phyloP scores from a whole-genome alignment of 352 stramenopile species.

The Globisporangium camurandrum region DNA sequence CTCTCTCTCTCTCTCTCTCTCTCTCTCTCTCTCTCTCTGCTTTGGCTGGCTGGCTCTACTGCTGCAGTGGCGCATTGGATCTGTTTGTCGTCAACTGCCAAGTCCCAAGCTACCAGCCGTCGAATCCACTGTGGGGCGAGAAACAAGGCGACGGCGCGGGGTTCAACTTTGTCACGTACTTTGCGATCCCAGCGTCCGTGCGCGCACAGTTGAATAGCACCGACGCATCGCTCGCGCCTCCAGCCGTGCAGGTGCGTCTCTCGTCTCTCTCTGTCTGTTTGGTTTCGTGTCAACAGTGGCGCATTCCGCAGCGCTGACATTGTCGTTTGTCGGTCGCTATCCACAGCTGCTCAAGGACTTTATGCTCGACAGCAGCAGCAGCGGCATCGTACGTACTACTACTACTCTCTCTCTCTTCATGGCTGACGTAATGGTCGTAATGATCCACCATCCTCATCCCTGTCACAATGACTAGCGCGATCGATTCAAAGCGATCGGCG shows the following conservation, averaged over 20 bases:
- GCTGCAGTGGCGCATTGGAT: slow-evolving; percentile 30
- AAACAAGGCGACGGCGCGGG: slow-evolving; percentile 61
- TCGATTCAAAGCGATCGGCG: slow-evolving; percentile 75
- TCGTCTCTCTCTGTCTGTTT: not conserved
- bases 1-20: no score
- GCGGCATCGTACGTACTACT: slow-evolving; percentile 16
- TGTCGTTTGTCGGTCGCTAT: not conserved
- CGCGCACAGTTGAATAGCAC: slow-evolving; percentile 39
- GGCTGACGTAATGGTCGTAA: not conserved
- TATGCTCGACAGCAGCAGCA: slow-evolving; percentile 25
- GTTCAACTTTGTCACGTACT: slow-evolving; percentile 82
- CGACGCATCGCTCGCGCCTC: slow-evolving; percentile 26
- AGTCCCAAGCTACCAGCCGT: slow-evolving; percentile 74
- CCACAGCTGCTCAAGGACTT: slow-evolving; percentile 33
- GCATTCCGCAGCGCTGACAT: no score
- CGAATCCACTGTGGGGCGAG: slow-evolving; percentile 79
- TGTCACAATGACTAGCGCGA: slow-evolving; percentile 31
- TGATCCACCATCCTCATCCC: not conserved
- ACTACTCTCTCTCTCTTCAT: not conserved
- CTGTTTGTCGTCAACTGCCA: slow-evolving; percentile 81
- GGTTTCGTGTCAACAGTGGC: not conserved
- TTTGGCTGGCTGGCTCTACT: not conserved
- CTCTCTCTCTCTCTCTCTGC: no score
- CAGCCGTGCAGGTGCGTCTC: slow-evolving; percentile 36
- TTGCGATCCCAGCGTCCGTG: slow-evolving; percentile 48